A percentile compares a stretch with the other conserved stretches of the same genome.
These are phyloP conservation scores for Neurospora sp. DNA, from an alignment of 495 filamentous ascomycete species.

Conservation along the genomic window DNA sequence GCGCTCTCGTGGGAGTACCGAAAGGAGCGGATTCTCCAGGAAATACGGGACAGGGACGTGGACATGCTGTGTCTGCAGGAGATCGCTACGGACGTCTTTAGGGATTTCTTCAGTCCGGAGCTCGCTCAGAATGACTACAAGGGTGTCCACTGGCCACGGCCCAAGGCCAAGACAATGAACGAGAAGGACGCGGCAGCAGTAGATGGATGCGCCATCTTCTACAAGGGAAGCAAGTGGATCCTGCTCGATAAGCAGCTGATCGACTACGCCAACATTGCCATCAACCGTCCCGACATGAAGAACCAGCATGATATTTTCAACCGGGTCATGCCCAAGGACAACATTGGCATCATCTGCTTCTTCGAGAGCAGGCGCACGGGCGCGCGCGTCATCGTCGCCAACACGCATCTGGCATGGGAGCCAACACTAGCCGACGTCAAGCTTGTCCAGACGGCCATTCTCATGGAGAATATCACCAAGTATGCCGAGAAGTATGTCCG, in stretches of 20 bases:
- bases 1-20: conserved; percentile 81
- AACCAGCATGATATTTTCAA: conserved; percentile 94
- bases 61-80: conserved; percentile 93
- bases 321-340: conserved; percentile 92
- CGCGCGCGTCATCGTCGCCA: conserved; percentile 79
- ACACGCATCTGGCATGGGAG: conserved; percentile 93
- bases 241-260: conserved; percentile 86
- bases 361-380: conserved; percentile 85
- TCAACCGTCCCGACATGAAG: conserved; percentile 91
- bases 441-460: conserved; percentile 82
- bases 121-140: conserved; percentile 81
- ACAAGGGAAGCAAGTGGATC: conserved; percentile 84
- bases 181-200: conserved; percentile 77
- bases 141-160: conserved; percentile 82
- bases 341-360: conserved; percentile 84
- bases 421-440: conserved; percentile 86
- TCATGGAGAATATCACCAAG: conserved; percentile 82
- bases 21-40: conserved; percentile 65
- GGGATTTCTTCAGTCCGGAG: conserved; percentile 75
- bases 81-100: conserved; percentile 79
- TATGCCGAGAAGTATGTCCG: conserved; percentile 74
- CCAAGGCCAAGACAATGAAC: conserved; percentile 79
- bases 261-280: conserved; percentile 83
- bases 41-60: conserved; percentile 68
- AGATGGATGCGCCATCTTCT: conserved; percentile 95